Percentiles rank a stretch among this genome's conserved stretches.
These are phyloP conservation scores for Puccinia hordei DNA, from an alignment of 1,284 basidiomycete species.

Conservation along the genomic window DNA sequence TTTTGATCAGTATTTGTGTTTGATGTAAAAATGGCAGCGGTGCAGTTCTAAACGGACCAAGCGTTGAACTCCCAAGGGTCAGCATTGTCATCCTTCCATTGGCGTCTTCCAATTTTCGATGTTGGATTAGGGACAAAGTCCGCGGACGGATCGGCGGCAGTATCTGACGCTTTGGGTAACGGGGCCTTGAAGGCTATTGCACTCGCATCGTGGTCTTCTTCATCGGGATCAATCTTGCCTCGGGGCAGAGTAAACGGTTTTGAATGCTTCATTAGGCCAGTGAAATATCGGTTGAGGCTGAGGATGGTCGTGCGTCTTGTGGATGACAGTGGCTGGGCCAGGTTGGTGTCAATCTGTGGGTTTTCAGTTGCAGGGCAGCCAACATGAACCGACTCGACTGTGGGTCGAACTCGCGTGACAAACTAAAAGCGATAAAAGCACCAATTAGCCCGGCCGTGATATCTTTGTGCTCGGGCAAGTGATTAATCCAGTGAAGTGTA, in stretches of 20 bases:
- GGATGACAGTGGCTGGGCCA: neutral
- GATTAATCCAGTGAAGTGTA: constrained; percentile 51
- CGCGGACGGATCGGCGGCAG: neutral
- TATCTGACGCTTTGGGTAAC: constrained; percentile 12
- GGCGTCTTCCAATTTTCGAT: constrained; percentile 43
- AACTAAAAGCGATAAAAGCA: neutral
- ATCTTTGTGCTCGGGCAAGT: constrained; percentile 52
- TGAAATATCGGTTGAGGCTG: neutral
- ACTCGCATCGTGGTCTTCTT: constrained; percentile 41
- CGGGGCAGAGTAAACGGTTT: constrained; percentile 35
- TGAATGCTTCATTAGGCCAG: constrained; percentile 1
- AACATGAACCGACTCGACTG: neutral
- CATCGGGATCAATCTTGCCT: constrained; percentile 17
- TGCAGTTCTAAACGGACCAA: constrained; percentile 39
- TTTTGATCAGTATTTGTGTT: neutral
- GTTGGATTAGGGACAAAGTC: constrained; percentile 1
- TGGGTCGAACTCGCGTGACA: neutral
- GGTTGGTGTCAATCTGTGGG: neutral
- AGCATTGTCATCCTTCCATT: constrained; percentile 33
- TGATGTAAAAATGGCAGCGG: neutral
- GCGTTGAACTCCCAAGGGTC: constrained; percentile 49
- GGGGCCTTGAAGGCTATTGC: constrained; percentile 42
- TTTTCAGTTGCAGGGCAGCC: too few species aligned
- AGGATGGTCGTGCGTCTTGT: neutral
- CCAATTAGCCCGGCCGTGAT: neutral